phyloP scores from a whole-genome alignment of 306 rosid genomes.

The Vigna trinervia region DNA sequence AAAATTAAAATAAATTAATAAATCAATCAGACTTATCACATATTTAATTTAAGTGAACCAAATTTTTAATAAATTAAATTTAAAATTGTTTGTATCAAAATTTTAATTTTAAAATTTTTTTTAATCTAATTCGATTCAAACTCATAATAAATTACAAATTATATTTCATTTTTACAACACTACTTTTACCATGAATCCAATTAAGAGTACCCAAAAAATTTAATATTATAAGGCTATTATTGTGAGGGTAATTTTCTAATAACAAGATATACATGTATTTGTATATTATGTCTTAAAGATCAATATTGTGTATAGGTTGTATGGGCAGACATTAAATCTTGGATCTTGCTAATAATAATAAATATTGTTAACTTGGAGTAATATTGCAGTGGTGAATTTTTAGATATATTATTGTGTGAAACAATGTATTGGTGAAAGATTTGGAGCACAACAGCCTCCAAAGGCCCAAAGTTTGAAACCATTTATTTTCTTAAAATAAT shows the following conservation, averaged over 20 bases:
- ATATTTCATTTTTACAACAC: no score
- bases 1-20: no score
- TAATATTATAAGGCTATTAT: background rate
- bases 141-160: no score
- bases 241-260: background rate
- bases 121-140: no score
- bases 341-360: slow-evolving; percentile 39
- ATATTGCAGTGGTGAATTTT: background rate
- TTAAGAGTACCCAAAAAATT: background rate
- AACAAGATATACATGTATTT: background rate
- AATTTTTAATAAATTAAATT: no score
- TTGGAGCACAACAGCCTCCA: background rate
- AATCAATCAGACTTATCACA: accelerated
- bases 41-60: no score
- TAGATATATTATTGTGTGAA: no score
- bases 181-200: no score
- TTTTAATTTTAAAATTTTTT: no score
- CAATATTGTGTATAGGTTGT: background rate
- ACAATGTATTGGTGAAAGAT: background rate
- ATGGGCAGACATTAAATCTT: slow-evolving; percentile 32
- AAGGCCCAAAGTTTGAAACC: background rate
- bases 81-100: no score
- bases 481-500: background rate
- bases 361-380: background rate
- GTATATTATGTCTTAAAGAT: background rate